Evolutionary conservation across 2,329 filamentous ascomycete species (phyloP), one percentile per base, ranked within the genome.

Genomic region (Graphilbum ipis-grandicollis): DNA sequence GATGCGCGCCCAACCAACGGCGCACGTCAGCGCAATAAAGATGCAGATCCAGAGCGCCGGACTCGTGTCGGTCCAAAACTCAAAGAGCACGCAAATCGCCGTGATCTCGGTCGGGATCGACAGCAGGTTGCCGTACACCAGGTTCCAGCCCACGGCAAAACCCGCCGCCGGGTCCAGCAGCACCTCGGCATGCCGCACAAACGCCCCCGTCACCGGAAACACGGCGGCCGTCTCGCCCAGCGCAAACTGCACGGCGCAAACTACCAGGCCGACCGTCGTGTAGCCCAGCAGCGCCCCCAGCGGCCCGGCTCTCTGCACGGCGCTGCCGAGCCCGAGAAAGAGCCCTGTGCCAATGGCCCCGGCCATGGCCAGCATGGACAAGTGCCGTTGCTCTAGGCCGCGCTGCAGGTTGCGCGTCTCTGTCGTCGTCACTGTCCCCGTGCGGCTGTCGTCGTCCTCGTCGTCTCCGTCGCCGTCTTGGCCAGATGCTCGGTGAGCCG

Each of bases 221-320:
- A 75, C 83, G 10, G 80, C 76, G 9, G 80, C 76, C 66, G 90
- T 79, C 57, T 92, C 74, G 35, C 71, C 71, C 23, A 79, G 58
- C 33, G 65, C 66, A 34, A 66, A 64, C 76, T 88, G 85, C 55
- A 86, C 74, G 5, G 74, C 75, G 60, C 71, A 88, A 34, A 88
- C 70, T 40, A 86, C 68, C 14, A 70, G 63, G 36, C 79, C 81
- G 49, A 85, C 66, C 43, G 79, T 77, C 40, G 70, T 50, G 50
- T 79, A 83, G 34, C 73, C 75, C 44, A 84, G 66, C 33, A 84
- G 61, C 28, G 73, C 67, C 22, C 74, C 71, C 2, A 69, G 71
- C 9, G 79, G 78, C 0, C 79, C 78, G 9, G 73, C 65, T 34
- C 63, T 69, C 39, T 69, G 60, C 37, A 83, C 53, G 15, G 60